Conservation (phyloP, 2,329 filamentous ascomycete species). For the Cladophialophora psammophila region DNA sequence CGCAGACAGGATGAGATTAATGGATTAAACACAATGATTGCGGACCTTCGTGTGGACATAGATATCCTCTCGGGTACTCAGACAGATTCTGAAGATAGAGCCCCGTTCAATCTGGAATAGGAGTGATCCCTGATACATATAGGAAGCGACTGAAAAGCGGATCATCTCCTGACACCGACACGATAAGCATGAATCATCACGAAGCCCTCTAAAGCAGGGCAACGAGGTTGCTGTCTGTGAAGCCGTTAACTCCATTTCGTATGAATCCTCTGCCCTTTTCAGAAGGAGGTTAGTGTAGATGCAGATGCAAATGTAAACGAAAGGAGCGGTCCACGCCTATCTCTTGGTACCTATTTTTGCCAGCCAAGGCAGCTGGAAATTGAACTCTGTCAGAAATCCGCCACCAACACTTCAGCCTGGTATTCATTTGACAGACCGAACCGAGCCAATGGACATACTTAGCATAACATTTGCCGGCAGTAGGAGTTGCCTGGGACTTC, state of each 20-base stretch:
- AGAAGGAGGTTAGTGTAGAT: not conserved
- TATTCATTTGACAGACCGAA: not conserved
- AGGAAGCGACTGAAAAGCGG: not conserved
- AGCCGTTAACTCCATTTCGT: not conserved
- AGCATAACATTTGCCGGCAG: not conserved
- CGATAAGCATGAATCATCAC: not conserved
- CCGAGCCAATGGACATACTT: not conserved
- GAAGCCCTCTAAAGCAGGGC: not conserved
- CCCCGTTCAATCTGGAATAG: not conserved
- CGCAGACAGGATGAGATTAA: not conserved
- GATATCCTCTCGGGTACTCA: not conserved
- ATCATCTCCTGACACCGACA: not conserved
- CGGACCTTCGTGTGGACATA: not conserved
- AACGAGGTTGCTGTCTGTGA: not conserved
- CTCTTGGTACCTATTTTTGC: not conserved
- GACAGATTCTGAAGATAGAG: not conserved
- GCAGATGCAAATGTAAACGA: not conserved
- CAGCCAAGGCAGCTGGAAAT: not conserved
- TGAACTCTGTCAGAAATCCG: not conserved
- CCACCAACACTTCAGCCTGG: not conserved
- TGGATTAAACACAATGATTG: not conserved
- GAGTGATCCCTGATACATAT: not conserved
- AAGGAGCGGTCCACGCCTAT: not conserved
- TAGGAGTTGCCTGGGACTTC: not conserved
- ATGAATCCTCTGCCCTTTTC: not conserved